phyloP scores from a whole-genome alignment of 2,329 filamentous ascomycete genomes.

The Cytospora paraplurivora region DNA sequence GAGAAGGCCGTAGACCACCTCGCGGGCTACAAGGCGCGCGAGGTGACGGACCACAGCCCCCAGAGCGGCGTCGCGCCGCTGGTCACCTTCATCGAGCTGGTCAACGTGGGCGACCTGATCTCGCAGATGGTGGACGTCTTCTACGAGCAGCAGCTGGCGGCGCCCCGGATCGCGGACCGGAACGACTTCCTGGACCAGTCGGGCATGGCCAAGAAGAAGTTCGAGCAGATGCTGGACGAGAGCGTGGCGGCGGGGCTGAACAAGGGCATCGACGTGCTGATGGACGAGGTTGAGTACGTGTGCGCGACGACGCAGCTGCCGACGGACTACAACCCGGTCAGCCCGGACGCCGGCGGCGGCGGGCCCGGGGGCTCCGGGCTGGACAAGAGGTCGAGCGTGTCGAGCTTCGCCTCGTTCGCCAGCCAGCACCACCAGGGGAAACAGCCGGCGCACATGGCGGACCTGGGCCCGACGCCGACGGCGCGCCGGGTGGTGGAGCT shows the following conservation, averaged over 20 bases:
- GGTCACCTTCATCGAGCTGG: constrained; percentile 93
- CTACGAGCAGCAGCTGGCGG: constrained; percentile 89
- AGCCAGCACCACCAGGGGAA: constrained; percentile 34
- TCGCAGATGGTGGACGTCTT: constrained; percentile 99
- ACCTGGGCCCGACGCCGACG: constrained; percentile 76
- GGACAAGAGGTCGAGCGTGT: constrained; percentile 26
- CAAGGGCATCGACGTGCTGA: constrained; percentile 96
- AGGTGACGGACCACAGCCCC: constrained; percentile 71
- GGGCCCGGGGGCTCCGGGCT: constrained; percentile 34
- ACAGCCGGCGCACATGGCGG: constrained; percentile 45
- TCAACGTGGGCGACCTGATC: constrained; percentile 97
- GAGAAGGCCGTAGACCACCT: constrained; percentile 90
- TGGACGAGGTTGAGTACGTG: constrained; percentile 97
- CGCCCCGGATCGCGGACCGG: constrained; percentile 79
- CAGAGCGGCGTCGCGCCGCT: constrained; percentile 78
- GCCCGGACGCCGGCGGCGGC: constrained; percentile 36
- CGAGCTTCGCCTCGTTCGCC: constrained; percentile 26
- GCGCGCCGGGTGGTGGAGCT: constrained; percentile 81
- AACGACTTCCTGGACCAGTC: constrained; percentile 95
- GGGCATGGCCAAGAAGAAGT: constrained; percentile 94
- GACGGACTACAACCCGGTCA: constrained; percentile 83
- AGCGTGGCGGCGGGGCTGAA: constrained; percentile 93
- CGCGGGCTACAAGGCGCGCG: constrained; percentile 85
- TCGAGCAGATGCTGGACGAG: constrained; percentile 98
- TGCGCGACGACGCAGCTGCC: constrained; percentile 84